Evolutionary conservation across 1,284 basidiomycete species (phyloP).

Genomic region (Heterobasidion occidentale): DNA sequence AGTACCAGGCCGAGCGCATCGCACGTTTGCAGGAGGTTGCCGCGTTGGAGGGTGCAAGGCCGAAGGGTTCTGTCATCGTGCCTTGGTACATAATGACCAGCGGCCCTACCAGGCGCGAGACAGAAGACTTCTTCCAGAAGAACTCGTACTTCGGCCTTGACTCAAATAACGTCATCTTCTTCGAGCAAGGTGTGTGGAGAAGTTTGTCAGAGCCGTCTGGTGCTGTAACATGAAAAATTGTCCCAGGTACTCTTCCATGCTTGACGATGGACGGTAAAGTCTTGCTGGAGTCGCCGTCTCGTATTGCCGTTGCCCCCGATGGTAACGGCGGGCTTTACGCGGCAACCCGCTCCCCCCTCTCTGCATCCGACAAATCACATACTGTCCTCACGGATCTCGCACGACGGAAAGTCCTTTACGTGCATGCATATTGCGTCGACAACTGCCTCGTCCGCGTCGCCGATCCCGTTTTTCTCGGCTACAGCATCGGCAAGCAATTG

Average conservation of each 20-base stretch:
- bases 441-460: slow-evolving; percentile 98
- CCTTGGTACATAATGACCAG: slow-evolving; percentile 99
- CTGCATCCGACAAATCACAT: slow-evolving; percentile 45
- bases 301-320: slow-evolving; percentile 90
- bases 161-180: slow-evolving; percentile 81
- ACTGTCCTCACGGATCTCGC: slow-evolving; percentile 84
- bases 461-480: slow-evolving; percentile 95
- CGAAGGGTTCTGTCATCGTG: slow-evolving; percentile 57
- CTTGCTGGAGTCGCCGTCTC: slow-evolving; percentile 73
- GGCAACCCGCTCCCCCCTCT: slow-evolving; percentile 77
- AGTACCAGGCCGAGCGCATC: slow-evolving; percentile 95
- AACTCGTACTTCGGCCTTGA: slow-evolving; percentile 83
- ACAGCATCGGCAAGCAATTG: slow-evolving; percentile 79
- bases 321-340: slow-evolving; percentile 98
- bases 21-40: slow-evolving; percentile 76
- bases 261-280: slow-evolving; percentile 93
- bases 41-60: slow-evolving; percentile 42
- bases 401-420: slow-evolving; percentile 74
- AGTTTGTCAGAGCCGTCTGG: neutral
- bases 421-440: slow-evolving; percentile 97
- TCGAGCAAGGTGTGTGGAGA: slow-evolving; percentile 83
- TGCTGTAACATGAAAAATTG: neutral
- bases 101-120: slow-evolving; percentile 86
- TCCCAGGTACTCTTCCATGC: slow-evolving; percentile 87
- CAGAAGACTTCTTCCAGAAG: slow-evolving; percentile 79